Base-by-base conservation (phyloP, 2,329 filamentous ascomycete species). In the Epicoccum sorghinum region DNA sequence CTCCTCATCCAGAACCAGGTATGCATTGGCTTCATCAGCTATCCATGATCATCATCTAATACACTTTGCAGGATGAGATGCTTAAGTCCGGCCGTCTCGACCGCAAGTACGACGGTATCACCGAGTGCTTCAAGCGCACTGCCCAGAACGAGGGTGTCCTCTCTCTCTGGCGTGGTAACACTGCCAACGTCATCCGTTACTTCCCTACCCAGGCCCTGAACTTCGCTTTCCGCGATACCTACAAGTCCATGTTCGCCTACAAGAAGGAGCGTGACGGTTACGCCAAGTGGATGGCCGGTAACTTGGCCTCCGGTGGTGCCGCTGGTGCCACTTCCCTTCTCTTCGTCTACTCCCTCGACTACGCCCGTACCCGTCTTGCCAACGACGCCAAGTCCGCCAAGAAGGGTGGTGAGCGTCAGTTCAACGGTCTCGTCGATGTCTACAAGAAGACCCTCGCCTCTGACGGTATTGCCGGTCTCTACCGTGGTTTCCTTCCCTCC, bases 161-260 rank as follows among this genome's bases (percentile, higher is more conserved):
- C 81, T 88, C 93, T 67, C 87, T 99, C 75, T 99, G 95, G 95
- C 89, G 95, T 88, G 95, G 95, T 83, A 99, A 99, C 91, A 99
- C 95, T 79, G 95, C 95, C 91, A 99, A 99, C 89, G 95, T 99
- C 82, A 96, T 99, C 87, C 95, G 95, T 90, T 99, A 99, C 87
- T 99, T 99, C 91, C 95, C 95, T 73, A 99, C 95, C 81, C 95
- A 99, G 88, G 95, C 95, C 76, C 86, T 99, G 81, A 99, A 99
- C 93, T 99, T 99, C 79, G 95, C 95, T 80, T 99, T 99, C 95
- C 95, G 95, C 82, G 95, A 99, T 83, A 97, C 96, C 89, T 99
- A 97, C 92, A 99, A 99, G 92, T 86, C 89, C 78, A 96, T 99
- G 93, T 99, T 99, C 89, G 90, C 91, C 79, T 99, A 91, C 92